These are phyloP conservation scores for Suhomyces canberraensis DNA, from an alignment of 805 yeast species.

Conservation along the genomic window DNA sequence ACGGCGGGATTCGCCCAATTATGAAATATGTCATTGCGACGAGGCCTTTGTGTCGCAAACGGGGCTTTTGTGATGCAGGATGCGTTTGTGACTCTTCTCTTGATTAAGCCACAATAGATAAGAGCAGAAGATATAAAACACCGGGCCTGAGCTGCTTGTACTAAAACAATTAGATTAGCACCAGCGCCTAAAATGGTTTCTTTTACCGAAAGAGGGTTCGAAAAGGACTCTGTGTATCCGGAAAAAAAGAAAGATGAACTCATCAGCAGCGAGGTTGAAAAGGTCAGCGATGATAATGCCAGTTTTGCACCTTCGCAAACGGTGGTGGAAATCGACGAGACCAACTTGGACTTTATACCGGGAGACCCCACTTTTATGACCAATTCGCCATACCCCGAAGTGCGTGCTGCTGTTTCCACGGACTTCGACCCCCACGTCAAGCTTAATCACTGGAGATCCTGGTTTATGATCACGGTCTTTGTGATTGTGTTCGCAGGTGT, in stretches of 20 bases:
- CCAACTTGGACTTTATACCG: constrained; percentile 10
- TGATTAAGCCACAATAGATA: no score
- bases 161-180: no score
- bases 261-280: constrained; percentile 4
- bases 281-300: constrained; percentile 8
- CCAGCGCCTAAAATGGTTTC: no score
- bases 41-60: no score
- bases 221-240: not conserved
- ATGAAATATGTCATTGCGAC: no score
- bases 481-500: constrained; percentile 25
- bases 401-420: constrained; percentile 19
- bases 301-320: constrained; percentile 8
- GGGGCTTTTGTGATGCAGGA: no score
- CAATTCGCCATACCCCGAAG: constrained; percentile 22
- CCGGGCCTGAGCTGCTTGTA: no score
- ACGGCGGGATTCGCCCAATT: no score
- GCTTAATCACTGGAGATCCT: constrained; percentile 20
- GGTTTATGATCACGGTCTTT: constrained; percentile 17
- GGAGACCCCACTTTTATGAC: constrained; percentile 14
- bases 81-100: no score
- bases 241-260: constrained; percentile 3
- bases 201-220: not conserved
- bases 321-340: constrained; percentile 11
- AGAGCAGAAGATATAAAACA: not conserved
- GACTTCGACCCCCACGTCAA: constrained; percentile 15